Evolutionary conservation across 495 filamentous ascomycete genomes (phyloP), one percentile per base, ranked within the genome.

Genomic region (Articulospora tetracladia): DNA sequence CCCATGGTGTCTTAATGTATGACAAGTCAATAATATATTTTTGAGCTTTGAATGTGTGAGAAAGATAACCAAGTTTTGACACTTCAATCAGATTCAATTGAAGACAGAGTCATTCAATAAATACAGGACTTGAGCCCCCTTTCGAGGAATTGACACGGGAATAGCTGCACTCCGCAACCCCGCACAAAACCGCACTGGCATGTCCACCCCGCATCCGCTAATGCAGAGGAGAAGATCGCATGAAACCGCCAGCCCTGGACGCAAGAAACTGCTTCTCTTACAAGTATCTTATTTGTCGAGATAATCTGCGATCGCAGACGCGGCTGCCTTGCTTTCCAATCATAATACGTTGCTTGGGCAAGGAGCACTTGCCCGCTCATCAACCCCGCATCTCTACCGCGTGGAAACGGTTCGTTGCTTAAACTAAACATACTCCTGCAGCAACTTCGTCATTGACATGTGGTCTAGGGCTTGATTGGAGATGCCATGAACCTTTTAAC

Each of bases 1-100:
- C 55, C 55, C 55, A 58, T 58, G 7, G 2, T 58, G 39, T 8
- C 8, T n/a, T 3, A n/a, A 44, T 44, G 15, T 15, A 44, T n/a
- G n/a, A n/a, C n/a, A n/a, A n/a, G n/a, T n/a, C n/a, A n/a, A n/a
- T n/a, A n/a, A n/a, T n/a, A n/a, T n/a, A n/a, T n/a, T n/a, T n/a
- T n/a, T n/a, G n/a, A n/a, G n/a, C n/a, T n/a, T n/a, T n/a, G n/a
- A n/a, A n/a, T n/a, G n/a, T n/a, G n/a, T n/a, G n/a, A n/a, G n/a
- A n/a, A n/a, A n/a, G n/a, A n/a, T n/a, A n/a, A n/a, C n/a, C n/a
- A n/a, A n/a, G n/a, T n/a, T n/a, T n/a, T n/a, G n/a, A n/a, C n/a
- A n/a, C n/a, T n/a, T n/a, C n/a, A n/a, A n/a, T n/a, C n/a, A n/a
- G n/a, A n/a, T n/a, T n/a, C n/a, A n/a, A n/a, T n/a, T n/a, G n/a